Evolutionary conservation across 768 basidiomycete genomes (phyloP), one percentile per base, ranked within the genome.

Genomic region (Lactarius vividus): DNA sequence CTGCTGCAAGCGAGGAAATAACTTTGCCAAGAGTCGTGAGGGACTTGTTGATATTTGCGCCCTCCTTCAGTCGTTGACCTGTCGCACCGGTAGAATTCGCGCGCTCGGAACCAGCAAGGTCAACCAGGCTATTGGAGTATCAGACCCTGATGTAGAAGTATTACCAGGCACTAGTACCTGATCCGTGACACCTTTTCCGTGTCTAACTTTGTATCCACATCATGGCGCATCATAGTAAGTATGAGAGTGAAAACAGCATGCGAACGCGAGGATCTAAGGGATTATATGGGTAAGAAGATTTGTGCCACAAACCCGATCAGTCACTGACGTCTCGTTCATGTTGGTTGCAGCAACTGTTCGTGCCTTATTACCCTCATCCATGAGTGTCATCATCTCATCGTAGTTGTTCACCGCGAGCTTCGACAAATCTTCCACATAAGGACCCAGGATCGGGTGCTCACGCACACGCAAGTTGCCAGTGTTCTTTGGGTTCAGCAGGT

Each of bases 311-410:
- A 58, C 37, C 23, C 31, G 26, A 49, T 39, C 15, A 11, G 15
- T 53, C 63, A 63, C 64, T 65, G 75, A 92, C 84, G 95, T 97
- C 78, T 98, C 97, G 78, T 99, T 99, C 97, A 99, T 99, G 78
- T 97, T 95, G 26, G 97, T 99, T 29, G 97, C 96, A 26, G 97
- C 97, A 28, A 99, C 96, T 16, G 97, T 98, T 58, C 97, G 83
- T 59, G 97, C 96, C 80, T 98, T 98, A 77, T 98, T 99, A 44
- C 96, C 96, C 76, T 99, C 96, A 79, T 99, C 96, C 96, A 98
- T 98, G 74, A 99, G 88, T 6, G 89, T 94, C 91, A 97, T 96
- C 91, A 99, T 97, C 75, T 97, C 96, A 35, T 91, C 86, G 74
- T 96, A 98, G 75, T 83, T 90, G 74, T 85, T 88, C 54, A 98